Conservation (phyloP, 371 early-diverging fungal species). For the Syncephalis fuscata region DNA sequence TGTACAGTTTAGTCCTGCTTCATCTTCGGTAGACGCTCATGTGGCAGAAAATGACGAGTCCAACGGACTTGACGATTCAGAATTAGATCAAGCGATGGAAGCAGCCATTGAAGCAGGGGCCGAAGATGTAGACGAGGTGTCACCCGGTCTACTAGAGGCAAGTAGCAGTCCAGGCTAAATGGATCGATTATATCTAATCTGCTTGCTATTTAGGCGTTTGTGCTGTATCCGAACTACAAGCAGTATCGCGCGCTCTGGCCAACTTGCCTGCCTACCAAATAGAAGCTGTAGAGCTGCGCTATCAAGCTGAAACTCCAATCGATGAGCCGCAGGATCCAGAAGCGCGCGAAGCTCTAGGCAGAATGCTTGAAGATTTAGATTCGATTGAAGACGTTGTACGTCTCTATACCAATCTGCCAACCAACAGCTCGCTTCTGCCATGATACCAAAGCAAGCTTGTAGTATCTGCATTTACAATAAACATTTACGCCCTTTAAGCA, state of each 20-base stretch:
- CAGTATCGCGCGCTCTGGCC: neutral
- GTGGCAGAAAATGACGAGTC: neutral
- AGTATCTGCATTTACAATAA: no score
- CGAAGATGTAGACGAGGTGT: neutral
- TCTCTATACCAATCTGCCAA: constrained; percentile 22
- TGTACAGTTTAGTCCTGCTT: neutral
- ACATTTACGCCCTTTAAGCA: no score
- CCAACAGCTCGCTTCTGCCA: neutral
- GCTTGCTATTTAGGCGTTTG: neutral
- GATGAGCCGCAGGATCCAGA: constrained; percentile 17
- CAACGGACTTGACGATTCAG: neutral
- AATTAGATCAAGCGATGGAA: constrained; percentile 28
- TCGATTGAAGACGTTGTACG: constrained; percentile 33
- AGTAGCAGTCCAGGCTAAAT: no score
- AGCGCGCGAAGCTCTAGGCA: constrained; percentile 15
- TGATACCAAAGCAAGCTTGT: no score
- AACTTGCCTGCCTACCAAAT: neutral
- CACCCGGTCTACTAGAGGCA: no score
- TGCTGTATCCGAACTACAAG: neutral
- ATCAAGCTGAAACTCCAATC: constrained; percentile 21
- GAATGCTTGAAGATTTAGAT: constrained; percentile 28
- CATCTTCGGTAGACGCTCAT: no score
- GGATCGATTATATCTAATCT: no score
- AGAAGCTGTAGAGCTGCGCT: constrained; percentile 8
- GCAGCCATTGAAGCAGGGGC: constrained; percentile 33